phyloP scores from a whole-genome alignment of 177 flowering plant species.

The Vitis hybrid region DNA sequence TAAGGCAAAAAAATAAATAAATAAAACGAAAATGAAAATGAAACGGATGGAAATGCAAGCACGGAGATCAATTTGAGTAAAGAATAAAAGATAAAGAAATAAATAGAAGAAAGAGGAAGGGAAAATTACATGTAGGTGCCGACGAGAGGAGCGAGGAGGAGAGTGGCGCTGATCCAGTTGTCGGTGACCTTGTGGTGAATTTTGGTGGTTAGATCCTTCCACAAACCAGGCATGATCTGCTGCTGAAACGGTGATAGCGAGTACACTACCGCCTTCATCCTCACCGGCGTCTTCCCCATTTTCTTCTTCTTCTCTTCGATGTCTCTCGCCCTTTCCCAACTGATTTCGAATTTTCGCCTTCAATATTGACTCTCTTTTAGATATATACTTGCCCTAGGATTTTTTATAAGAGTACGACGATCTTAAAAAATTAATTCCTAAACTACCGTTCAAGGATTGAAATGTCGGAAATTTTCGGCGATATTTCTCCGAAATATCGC shows the following conservation, averaged over 20 bases:
- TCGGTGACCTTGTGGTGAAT: constrained; percentile 76
- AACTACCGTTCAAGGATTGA: no score
- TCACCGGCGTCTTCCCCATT: constrained; percentile 79
- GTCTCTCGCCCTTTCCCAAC: no score
- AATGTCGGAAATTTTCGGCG: no score
- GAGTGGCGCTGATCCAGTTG: constrained; percentile 76
- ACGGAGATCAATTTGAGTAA: not conserved
- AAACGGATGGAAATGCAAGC: not conserved
- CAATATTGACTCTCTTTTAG: not conserved
- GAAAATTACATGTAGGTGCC: constrained; percentile 57
- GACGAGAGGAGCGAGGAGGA: constrained; percentile 66
- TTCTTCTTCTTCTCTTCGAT: no score
- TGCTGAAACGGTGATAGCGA: constrained; percentile 85
- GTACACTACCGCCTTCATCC: constrained; percentile 82
- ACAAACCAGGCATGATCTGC: constrained; percentile 81
- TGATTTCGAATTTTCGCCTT: not conserved
- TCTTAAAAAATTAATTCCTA: no score
- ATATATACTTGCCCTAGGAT: no score
- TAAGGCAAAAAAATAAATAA: not conserved
- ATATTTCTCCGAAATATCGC: no score
- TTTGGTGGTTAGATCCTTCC: constrained; percentile 73
- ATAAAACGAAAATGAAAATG: not conserved
- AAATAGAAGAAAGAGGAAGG: constrained; percentile 9
- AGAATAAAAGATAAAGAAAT: not conserved
- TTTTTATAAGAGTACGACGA: no score